Percentiles rank a stretch among this genome's conserved stretches.
phyloP scores from a whole-genome alignment of 257 asterid species.

The Solanum chiquidenum region DNA sequence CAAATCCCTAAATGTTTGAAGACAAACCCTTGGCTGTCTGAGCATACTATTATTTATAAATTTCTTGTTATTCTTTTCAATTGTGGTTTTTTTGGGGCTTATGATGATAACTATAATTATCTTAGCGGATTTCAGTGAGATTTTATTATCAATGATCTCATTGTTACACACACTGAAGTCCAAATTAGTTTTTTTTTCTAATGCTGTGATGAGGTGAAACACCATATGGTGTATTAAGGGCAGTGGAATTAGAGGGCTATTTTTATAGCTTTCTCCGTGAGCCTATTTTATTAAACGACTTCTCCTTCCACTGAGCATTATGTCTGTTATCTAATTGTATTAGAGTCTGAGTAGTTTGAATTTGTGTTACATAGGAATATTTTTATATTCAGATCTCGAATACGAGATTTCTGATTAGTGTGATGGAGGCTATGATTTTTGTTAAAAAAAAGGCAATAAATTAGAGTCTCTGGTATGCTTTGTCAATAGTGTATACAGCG shows the following conservation, averaged over 20 bases:
- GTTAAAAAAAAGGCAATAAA: not conserved
- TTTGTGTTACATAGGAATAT: no score
- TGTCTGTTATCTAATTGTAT: not conserved
- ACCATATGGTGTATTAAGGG: not conserved
- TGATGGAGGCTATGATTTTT: no score
- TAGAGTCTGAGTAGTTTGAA: no score
- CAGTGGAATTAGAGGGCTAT: not conserved
- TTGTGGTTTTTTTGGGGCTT: constrained; percentile 11
- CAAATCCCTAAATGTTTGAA: constrained; percentile 14
- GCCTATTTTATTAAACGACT: not conserved
- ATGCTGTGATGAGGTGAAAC: not conserved
- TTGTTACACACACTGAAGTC: constrained; percentile 55
- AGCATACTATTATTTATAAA: constrained; percentile 8
- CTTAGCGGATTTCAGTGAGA: constrained; percentile 80
- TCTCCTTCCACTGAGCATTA: not conserved
- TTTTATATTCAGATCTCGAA: no score
- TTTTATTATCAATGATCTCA: constrained; percentile 43
- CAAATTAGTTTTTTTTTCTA: no score
- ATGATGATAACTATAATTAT: constrained; percentile 32
- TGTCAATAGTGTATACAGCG: not conserved
- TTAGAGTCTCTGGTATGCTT: not conserved
- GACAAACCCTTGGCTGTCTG: constrained; percentile 80
- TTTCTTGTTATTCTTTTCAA: not conserved
- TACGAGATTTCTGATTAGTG: no score
- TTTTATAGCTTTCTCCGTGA: not conserved